phyloP scores from a whole-genome alignment of 2,329 filamentous ascomycete genomes.

The Aspergillus calidoustus region DNA sequence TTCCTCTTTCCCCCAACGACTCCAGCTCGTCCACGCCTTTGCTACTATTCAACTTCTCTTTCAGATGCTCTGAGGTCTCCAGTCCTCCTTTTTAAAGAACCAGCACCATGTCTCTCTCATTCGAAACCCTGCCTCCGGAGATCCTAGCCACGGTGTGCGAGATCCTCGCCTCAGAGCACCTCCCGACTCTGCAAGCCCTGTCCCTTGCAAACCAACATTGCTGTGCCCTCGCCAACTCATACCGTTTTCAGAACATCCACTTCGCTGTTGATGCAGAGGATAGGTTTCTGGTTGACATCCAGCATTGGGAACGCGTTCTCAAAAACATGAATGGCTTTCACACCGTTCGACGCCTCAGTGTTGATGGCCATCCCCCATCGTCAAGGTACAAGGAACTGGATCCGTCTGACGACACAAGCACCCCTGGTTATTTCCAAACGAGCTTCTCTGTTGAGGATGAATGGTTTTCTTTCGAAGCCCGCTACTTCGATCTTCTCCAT shows the following conservation, averaged over 20 bases:
- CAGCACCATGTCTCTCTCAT: not conserved
- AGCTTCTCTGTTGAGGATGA: not conserved
- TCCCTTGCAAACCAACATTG: not conserved
- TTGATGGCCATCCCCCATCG: not conserved
- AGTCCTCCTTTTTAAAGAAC: not conserved
- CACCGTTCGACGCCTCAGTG: not conserved
- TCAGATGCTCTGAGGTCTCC: not conserved
- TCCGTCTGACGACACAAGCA: not conserved
- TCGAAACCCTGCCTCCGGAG: not conserved
- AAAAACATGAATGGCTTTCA: not conserved
- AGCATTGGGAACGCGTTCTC: not conserved
- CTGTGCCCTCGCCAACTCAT: not conserved
- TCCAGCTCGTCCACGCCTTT: not conserved
- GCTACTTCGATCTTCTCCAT: too few species aligned
- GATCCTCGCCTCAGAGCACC: not conserved
- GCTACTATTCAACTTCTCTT: not conserved
- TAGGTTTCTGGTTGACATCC: not conserved
- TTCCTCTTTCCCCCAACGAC: not conserved
- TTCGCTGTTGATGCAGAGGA: not conserved
- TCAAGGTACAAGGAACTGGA: not conserved
- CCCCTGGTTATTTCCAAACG: not conserved
- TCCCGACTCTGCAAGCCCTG: not conserved
- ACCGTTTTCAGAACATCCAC: not conserved
- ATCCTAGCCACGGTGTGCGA: not conserved
- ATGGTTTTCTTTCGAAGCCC: not conserved